Evolutionary conservation across 768 basidiomycete genomes (phyloP).

Genomic region (Guyanaporus albipodus): DNA sequence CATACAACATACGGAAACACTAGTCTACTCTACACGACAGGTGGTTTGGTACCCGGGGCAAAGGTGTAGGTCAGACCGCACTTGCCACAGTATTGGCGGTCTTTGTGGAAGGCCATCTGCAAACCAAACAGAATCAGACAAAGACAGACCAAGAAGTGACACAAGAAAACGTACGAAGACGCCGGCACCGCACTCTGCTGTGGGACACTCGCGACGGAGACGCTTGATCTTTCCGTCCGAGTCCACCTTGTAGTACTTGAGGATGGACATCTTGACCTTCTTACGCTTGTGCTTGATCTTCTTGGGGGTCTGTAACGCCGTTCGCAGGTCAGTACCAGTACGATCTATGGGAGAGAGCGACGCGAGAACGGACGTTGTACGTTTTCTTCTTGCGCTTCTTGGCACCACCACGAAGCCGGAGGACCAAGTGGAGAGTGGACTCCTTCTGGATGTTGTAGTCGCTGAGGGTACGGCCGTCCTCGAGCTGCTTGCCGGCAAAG

Average conservation of each 20-base stretch:
- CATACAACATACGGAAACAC: slow-evolving; percentile 9
- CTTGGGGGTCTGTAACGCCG: slow-evolving; percentile 74
- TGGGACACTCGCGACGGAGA: slow-evolving; percentile 93
- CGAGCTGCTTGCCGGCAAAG: slow-evolving; percentile 99
- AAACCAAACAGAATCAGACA: slow-evolving; percentile 14
- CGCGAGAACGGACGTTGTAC: slow-evolving; percentile 73
- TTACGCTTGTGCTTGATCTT: slow-evolving; percentile 99
- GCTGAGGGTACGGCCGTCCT: slow-evolving; percentile 94
- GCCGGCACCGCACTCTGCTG: slow-evolving; percentile 79
- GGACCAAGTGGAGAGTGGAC: slow-evolving; percentile 95
- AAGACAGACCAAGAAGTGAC: background rate
- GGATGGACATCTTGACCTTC: slow-evolving; percentile 99
- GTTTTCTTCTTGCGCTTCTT: slow-evolving; percentile 99
- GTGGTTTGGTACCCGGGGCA: slow-evolving; percentile 75
- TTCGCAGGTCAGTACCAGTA: slow-evolving; percentile 3
- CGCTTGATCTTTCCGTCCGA: slow-evolving; percentile 99
- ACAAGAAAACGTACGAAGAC: slow-evolving; percentile 61
- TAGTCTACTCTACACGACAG: slow-evolving; percentile 47
- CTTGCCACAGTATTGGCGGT: slow-evolving; percentile 98
- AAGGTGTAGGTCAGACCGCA: slow-evolving; percentile 87
- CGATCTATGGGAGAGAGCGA: background rate
- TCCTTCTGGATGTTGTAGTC: slow-evolving; percentile 99
- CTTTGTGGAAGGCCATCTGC: slow-evolving; percentile 98
- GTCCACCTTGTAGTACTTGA: slow-evolving; percentile 99
- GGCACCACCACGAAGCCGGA: slow-evolving; percentile 97